Base-by-base conservation (phyloP, 352 stramenopile species). In the Blastocystis sp. region DNA sequence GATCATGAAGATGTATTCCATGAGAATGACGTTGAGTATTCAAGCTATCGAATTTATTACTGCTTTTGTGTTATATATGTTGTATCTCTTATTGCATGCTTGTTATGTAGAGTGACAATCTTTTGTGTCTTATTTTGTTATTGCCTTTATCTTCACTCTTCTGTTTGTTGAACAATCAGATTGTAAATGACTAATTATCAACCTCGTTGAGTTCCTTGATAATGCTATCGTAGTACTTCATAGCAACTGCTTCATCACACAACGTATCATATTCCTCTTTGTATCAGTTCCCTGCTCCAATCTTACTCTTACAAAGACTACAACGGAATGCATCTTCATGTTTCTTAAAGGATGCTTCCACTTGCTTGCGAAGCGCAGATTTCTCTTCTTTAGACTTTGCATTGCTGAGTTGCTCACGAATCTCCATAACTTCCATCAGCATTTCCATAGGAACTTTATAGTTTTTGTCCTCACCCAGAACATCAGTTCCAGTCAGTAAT, bases 161-260 rank as follows among this genome's bases (percentile, higher is more conserved):
- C 39, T 80, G 49, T 61, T 65, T 83, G 19, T 66, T 27, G 5
- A 61, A 61, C 71, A 83, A 83, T 51, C 29, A 83, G 24, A 12
- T 51, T 9, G 24, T 69, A 43, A 46, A 52, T 74, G 42, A 51
- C 63, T 46, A 51, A 65, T 37, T 37, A 14, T 12, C 32, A 51
- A 39, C 24, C 19, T 42, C 71, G 21, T 83, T 66, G 16, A 83
- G 11, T 52, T 78, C 66, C 12, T 46, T 39, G 7, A 78, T 24
- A 29, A 83, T 66, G 32, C 71, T 83, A 32, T 83, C 71, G 54
- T 83, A 83, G 35, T 83, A 83, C 46, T 83, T 83, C 71, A 83
- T 65, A 27, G 71, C 71, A 2, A 83, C 71, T 12, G 71, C 71
- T 42, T 83, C 71, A 42, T 83, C 42, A 27, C 71, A 83, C 19